Conservation (phyloP, 495 filamentous ascomycete genomes). For the Xylaria flabelliformis region DNA sequence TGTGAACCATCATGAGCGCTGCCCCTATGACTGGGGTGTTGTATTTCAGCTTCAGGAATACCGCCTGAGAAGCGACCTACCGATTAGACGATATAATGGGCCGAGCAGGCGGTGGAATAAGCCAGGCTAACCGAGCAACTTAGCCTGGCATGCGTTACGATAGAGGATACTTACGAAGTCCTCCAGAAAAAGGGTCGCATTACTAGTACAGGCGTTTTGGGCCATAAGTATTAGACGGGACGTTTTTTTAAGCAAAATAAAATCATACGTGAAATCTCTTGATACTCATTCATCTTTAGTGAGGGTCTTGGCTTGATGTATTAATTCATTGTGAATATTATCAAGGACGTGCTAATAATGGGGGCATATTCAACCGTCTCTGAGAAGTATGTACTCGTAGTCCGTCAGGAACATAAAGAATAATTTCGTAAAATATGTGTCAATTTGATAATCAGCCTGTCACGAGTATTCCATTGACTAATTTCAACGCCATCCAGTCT, state of each 20-base stretch:
- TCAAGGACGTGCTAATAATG: not conserved
- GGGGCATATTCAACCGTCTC: too few species aligned
- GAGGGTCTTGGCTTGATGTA: not conserved
- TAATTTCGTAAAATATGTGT: not conserved
- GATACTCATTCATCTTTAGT: not conserved
- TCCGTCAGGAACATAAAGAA: not conserved
- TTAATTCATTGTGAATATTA: not conserved
- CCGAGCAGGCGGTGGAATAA: not conserved
- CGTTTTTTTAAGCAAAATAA: slow-evolving; percentile 16
- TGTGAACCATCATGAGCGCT: slow-evolving; percentile 11
- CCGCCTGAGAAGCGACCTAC: not conserved
- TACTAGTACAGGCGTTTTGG: slow-evolving; percentile 24
- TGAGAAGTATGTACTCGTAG: too few species aligned
- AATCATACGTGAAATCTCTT: slow-evolving; percentile 13
- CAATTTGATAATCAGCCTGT: too few species aligned
- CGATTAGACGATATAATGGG: not conserved
- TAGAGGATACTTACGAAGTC: not conserved
- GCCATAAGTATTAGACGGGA: slow-evolving; percentile 20
- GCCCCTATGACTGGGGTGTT: slow-evolving; percentile 13
- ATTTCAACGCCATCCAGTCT: not conserved
- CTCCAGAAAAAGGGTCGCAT: not conserved
- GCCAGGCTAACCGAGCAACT: not conserved
- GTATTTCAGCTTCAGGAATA: slow-evolving; percentile 12
- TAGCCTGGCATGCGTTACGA: slow-evolving; percentile 3
- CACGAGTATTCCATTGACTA: not conserved